A percentile compares a stretch with the other conserved stretches of the same genome.
Evolutionary conservation across 192 early-diverging fungal genomes (phyloP).

Genomic region (Linnemannia exigua): DNA sequence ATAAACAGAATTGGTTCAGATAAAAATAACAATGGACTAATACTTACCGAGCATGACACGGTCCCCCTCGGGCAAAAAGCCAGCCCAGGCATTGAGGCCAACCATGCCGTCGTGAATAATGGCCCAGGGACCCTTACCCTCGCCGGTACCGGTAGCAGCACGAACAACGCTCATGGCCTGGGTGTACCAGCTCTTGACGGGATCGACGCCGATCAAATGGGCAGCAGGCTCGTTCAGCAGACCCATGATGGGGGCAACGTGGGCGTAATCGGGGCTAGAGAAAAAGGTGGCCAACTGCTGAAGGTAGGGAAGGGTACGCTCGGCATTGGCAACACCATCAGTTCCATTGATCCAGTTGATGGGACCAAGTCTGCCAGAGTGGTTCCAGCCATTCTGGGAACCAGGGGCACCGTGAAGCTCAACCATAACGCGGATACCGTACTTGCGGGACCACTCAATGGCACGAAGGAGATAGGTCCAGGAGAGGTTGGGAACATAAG

Average conservation of each 20-base stretch:
- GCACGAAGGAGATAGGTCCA: conserved; percentile 67
- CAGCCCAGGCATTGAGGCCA: conserved; percentile 48
- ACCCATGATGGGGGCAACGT: conserved; percentile 61
- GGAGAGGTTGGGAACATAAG: conserved; percentile 70
- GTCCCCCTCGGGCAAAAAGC: conserved; percentile 53
- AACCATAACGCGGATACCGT: conserved; percentile 73
- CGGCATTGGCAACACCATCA: conserved; percentile 59
- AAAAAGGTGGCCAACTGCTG: conserved; percentile 67
- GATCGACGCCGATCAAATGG: conserved; percentile 15
- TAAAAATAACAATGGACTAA: background rate
- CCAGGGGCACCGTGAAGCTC: conserved; percentile 79
- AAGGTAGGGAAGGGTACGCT: conserved; percentile 64
- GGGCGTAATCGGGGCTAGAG: conserved; percentile 56
- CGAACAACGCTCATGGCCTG: conserved; percentile 53
- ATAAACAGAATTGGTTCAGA: conserved; percentile 6
- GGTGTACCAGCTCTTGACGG: conserved; percentile 57
- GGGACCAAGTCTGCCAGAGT: conserved; percentile 58
- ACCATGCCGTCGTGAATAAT: conserved; percentile 64
- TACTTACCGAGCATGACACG: conserved; percentile 60
- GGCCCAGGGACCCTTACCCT: conserved; percentile 39
- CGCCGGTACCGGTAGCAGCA: conserved; percentile 33
- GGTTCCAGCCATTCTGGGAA: conserved; percentile 80
- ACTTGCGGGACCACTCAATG: conserved; percentile 72
- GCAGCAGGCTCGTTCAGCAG: conserved; percentile 62
- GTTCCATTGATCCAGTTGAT: conserved; percentile 62